These are phyloP conservation scores for Microbotryum scabiosae DNA, from an alignment of 1,284 basidiomycete species.

Conservation along the genomic window DNA sequence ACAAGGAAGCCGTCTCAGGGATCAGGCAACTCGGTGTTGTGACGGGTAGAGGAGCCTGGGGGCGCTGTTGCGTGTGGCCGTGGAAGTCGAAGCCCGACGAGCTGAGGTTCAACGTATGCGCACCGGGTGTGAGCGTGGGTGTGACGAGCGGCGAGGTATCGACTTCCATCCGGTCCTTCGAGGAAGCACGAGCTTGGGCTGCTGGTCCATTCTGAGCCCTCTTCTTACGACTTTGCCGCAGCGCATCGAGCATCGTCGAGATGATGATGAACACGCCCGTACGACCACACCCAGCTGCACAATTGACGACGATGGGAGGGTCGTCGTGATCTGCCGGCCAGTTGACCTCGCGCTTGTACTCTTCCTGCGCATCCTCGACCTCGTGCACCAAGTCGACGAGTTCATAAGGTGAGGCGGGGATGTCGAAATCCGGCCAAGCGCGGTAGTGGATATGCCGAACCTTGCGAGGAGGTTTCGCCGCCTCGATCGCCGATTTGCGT, in stretches of 20 bases:
- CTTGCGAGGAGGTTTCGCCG: constrained; percentile 20
- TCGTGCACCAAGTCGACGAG: constrained; percentile 60
- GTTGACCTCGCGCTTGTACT: constrained; percentile 44
- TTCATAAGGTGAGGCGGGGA: constrained; percentile 68
- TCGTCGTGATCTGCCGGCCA: constrained; percentile 26
- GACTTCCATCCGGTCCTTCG: constrained; percentile 18
- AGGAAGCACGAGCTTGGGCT: too few species aligned
- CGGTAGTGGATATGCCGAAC: constrained; percentile 79
- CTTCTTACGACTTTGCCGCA: constrained; percentile 51
- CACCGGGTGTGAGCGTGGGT: neutral
- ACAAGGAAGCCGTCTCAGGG: too few species aligned
- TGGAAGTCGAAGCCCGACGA: neutral
- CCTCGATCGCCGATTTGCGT: neutral
- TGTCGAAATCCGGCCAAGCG: constrained; percentile 89
- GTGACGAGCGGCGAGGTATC: constrained; percentile 5
- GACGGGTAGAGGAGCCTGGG: too few species aligned
- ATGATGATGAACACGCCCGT: constrained; percentile 87
- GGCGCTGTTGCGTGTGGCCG: neutral
- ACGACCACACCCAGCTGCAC: constrained; percentile 79
- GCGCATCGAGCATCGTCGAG: constrained; percentile 71
- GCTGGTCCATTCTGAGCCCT: neutral
- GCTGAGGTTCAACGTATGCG: neutral
- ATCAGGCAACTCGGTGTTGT: too few species aligned
- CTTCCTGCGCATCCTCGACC: constrained; percentile 52
- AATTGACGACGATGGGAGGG: constrained; percentile 43